Base-by-base conservation (phyloP, 148 eudicot species). In the Amaranthus palmeri region DNA sequence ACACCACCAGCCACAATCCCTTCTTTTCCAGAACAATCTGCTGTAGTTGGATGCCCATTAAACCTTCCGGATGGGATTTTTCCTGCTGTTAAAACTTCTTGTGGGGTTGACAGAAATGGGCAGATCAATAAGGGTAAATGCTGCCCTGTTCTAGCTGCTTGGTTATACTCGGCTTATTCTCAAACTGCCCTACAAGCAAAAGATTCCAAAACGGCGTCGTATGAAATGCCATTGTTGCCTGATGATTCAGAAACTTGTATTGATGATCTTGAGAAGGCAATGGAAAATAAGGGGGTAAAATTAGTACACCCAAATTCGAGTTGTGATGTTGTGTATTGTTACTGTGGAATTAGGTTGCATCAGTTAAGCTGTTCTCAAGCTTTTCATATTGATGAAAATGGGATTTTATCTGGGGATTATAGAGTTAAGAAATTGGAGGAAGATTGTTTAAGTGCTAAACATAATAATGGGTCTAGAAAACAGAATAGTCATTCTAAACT, bases 61-160 rank as follows among this genome's bases (percentile, higher is more conserved):
- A 71, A 75, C 84, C 89, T 92, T 65, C 90, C 96, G 14, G 74
- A 79, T 72, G 69, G 77, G 4, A 81, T 92, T 74, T 84, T 88
- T 80, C 72, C 74, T 12, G 81, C 79, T 54, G 75, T 92, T 46
- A 82, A 81, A 46, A 18, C 84, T 9, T 74, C 93, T 2, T 92
- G 97, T 81, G 5, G 50, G 44, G 59, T 42, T 68, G 15, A 17
- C n/a, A 25, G 36, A 25, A 25, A 25, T 25, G 72, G 69, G 17
- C 76, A 79, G 54, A 74, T 86, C 75, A 80, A 70, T 72, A 86
- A 79, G 14, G 73, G 42, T 73, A 79, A 77, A 42, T 92, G 96
- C 85, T 92, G 97, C 85, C 97, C 97, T 0, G 89, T 88, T 10
- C 85, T 92, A 4, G 93, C 92, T 10, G 84, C 96, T 45, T 90